Evolutionary conservation across 2,329 filamentous ascomycete species (phyloP), one percentile per base, ranked within the genome.

Genomic region (Kalmusia sp.): DNA sequence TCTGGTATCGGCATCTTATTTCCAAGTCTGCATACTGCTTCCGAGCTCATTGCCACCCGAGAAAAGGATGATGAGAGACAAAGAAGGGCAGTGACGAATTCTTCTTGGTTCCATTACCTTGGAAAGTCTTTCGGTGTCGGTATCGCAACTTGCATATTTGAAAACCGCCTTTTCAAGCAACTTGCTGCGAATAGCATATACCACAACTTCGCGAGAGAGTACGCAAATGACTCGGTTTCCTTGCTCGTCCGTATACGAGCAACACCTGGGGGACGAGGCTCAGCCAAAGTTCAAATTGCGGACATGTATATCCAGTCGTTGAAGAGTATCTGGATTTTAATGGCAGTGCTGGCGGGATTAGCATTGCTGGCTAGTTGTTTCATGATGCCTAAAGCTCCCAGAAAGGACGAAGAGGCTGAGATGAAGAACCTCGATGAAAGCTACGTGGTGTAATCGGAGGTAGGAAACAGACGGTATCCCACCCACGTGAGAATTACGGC

Each of bases 121-220:
- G 82, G 81, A 2, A 62, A 70, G n/a, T 75, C 78, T 3, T 78
- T 81, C 65, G 81, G 79, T 7, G 72, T 79, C 1, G 70, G 78
- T 0, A 75, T 84, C 21, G 74, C 77, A 0, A 72, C 71, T 1
- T 69, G 74, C 3, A 69, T 80, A 25, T 82, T 81, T 60, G 65
- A 72, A 37, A 76, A 70, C 43, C 17, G 61, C 35, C 51, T 73
- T 11, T 55, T 61, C 21, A 51, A 39, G 4, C 56, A 66, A 17
- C 45, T 73, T 14, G 49, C 52, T n/a, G 44, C 45, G 11, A 61
- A 62, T 33, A 44, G 63, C 8, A 39, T 53, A 21, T 59, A 71
- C 12, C 54, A 56, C 14, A 28, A 57, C 9, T 55, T 52, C 15
- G 70, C 68, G 12, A 46, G 19, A 14, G 47, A 51, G 6, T 66